phyloP scores from a whole-genome alignment of 2,329 filamentous ascomycete genomes.

The Chrysoporthe austroafricana region DNA sequence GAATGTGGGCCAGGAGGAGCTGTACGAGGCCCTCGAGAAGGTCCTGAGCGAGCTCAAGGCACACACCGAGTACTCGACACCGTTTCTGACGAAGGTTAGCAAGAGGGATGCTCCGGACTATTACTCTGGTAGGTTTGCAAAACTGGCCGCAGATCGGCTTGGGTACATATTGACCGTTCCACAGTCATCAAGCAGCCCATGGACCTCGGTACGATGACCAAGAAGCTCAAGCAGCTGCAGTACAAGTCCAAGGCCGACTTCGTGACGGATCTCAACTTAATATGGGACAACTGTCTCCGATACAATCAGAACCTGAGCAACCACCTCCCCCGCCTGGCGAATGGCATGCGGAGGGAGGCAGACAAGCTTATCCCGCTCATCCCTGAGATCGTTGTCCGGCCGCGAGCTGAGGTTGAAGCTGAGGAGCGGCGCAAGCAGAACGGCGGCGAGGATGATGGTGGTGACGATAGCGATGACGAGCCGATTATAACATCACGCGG shows the following conservation, averaged over 20 bases:
- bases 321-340: constrained; percentile 86
- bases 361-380: constrained; percentile 96
- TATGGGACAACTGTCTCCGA: constrained; percentile 95
- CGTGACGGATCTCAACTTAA: constrained; percentile 88
- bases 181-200: constrained; percentile 94
- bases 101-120: constrained; percentile 98
- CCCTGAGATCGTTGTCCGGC: constrained; percentile 86
- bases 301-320: constrained; percentile 93
- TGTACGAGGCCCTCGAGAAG: constrained; percentile 96
- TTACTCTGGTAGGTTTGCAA: constrained; percentile 70
- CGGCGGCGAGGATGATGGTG: constrained; percentile 79
- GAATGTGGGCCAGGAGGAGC: constrained; percentile 93
- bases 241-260: constrained; percentile 95
- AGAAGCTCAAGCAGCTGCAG: constrained; percentile 82
- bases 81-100: constrained; percentile 91
- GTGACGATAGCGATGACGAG: constrained; percentile 93
- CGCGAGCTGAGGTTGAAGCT: constrained; percentile 91
- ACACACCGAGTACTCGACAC: constrained; percentile 95
- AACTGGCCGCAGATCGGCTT: not conserved
- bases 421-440: constrained; percentile 85
- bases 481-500: constrained; percentile 98
- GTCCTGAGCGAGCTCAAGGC: constrained; percentile 96
- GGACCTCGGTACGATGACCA: constrained; percentile 97
- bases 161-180: constrained; percentile 30
- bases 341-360: constrained; percentile 96